These are phyloP conservation scores for Phoenix roebelenii DNA, from an alignment of 176 grass and related monocot genomes.

Conservation along the genomic window DNA sequence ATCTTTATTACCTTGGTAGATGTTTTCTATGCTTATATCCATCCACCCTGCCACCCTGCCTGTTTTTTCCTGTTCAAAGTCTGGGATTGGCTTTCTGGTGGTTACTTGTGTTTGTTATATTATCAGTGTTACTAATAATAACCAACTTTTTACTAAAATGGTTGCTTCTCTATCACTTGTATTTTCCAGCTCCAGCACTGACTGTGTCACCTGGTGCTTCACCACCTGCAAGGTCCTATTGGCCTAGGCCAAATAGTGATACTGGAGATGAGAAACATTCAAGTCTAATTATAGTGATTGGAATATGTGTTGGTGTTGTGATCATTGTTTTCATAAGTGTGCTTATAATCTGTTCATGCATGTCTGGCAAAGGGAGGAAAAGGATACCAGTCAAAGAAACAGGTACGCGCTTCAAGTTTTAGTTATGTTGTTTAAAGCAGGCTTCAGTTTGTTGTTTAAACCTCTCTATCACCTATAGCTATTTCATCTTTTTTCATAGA, in stretches of 20 bases:
- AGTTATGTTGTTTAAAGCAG: conserved; percentile 15
- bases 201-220: conserved; percentile 53
- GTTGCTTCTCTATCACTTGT: conserved; percentile 2
- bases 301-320: conserved; percentile 68
- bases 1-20: no score
- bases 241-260: conserved; percentile 21
- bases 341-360: conserved; percentile 63
- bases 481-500: no score
- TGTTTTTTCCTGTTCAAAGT: no score
- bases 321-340: conserved; percentile 47
- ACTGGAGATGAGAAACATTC: conserved; percentile 32
- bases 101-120: no score
- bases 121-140: no score
- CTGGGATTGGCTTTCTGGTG: no score
- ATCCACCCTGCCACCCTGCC: no score
- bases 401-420: conserved; percentile 33
- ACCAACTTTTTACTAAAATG: no score
- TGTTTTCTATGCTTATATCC: no score
- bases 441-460: no score
- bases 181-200: conserved; percentile 59
- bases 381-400: conserved; percentile 45
- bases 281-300: conserved; percentile 48
- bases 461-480: no score
- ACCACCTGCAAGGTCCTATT: conserved; percentile 27
- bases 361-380: conserved; percentile 57